Conservation (phyloP, 1,139 yeast species). For the Suhomyces panamericanus region DNA sequence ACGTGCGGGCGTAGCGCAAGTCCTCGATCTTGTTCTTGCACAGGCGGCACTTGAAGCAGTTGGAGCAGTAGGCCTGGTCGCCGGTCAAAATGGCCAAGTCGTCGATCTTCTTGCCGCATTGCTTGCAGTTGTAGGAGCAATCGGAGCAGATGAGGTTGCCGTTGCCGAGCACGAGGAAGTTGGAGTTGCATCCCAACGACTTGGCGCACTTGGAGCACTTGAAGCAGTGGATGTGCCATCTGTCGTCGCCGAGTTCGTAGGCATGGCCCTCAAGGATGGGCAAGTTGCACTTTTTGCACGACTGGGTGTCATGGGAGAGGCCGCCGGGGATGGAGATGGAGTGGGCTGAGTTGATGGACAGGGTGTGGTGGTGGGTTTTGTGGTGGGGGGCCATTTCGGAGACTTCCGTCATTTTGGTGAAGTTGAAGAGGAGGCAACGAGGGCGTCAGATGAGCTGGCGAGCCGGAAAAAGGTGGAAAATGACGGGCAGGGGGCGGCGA, state of each 20-base stretch:
- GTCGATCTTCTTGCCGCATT: constrained; percentile 86
- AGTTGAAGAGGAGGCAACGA: background rate
- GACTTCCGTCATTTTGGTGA: constrained; percentile 30
- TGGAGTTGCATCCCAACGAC: constrained; percentile 81
- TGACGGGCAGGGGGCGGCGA: background rate
- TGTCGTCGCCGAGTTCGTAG: constrained; percentile 80
- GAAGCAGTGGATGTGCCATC: constrained; percentile 96
- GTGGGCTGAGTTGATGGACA: constrained; percentile 6
- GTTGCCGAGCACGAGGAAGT: constrained; percentile 86
- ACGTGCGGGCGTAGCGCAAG: constrained; percentile 87
- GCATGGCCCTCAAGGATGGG: constrained; percentile 75
- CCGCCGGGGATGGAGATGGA: constrained; percentile 9
- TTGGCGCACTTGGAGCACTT: constrained; percentile 81
- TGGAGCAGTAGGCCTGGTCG: constrained; percentile 90
- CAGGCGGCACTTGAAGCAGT: constrained; percentile 87
- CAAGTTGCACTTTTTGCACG: constrained; percentile 44
- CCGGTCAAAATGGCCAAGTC: constrained; percentile 96
- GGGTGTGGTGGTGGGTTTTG: constrained; percentile 4
- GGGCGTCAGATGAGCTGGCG: background rate
- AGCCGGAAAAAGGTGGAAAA: background rate
- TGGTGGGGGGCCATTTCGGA: constrained; percentile 5
- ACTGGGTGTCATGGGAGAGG: constrained; percentile 22
- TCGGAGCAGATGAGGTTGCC: constrained; percentile 89
- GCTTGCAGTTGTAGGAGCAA: constrained; percentile 86
- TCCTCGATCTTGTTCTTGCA: constrained; percentile 90